Base-by-base conservation (phyloP, 169 alveolate species). In the Plasmodium ovale region DNA sequence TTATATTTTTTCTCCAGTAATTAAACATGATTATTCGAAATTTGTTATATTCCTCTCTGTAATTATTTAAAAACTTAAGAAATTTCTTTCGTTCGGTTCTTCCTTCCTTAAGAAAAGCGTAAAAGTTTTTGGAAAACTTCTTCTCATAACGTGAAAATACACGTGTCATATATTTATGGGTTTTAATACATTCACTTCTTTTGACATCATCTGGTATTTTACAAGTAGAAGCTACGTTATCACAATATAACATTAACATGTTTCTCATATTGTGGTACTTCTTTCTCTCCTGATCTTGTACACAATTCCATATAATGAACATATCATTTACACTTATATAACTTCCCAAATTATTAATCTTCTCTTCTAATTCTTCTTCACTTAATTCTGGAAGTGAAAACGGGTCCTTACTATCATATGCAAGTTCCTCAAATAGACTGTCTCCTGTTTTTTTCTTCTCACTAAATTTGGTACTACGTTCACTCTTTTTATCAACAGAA, bases 241-340 rank as follows among this genome's bases (percentile, higher is more conserved):
- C 65, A 49, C 65, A 69, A 69, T 37, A 56, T 10, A n/a, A 44
- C 19, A 44, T 33, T 5, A 69, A 27, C 21, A 44, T 69, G 6
- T 69, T 31, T 19, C 33, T 33, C 82, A 69, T 69, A 12, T 14
- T n/a, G 9, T 25, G 25, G 47, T 69, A 69, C 47, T 69, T 69
- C 33, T 44, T 25, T 56, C 47, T 69, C 16, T 69, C 82, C 16
- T 69, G 21, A 2, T 25, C 23, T 44, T 69, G 60, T 1, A 69
- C 82, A 69, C 47, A 69, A 69, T 69, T 42, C 54, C 54, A 69
- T 12, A 69, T 69, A 53, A 56, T 42, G 14, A 25, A 42, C 82
- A 69, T 69, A 23, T 69, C 82, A 2, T 44, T 27, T 27, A 29
- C 27, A 42, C 47, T 42, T 27, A 21, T 65, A 69, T 69, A 69